Percentiles rank a stretch among this genome's conserved stretches.
Conservation (phyloP, 331 rosid species). For the Cydonia oblonga region DNA sequence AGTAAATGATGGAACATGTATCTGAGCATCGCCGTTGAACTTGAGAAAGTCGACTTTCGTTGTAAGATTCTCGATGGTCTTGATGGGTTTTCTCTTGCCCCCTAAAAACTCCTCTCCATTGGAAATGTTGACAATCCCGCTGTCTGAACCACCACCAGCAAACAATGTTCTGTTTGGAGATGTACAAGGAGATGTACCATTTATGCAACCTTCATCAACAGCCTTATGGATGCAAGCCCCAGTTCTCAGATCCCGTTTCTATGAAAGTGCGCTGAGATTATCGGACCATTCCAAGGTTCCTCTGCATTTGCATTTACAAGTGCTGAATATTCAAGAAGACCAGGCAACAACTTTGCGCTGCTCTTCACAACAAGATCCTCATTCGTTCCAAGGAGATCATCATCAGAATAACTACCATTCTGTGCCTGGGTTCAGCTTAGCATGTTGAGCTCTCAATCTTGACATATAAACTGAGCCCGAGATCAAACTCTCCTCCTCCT, state of each 20-base stretch:
- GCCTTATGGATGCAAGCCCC: slow-evolving; percentile 72
- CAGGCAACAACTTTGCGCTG: slow-evolving; percentile 44
- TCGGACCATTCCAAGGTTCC: slow-evolving; percentile 48
- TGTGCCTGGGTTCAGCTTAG: slow-evolving; percentile 64
- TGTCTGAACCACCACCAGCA: slow-evolving; percentile 82
- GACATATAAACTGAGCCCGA: slow-evolving; percentile 59
- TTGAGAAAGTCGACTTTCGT: slow-evolving; percentile 58
- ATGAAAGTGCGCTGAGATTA: slow-evolving; percentile 60
- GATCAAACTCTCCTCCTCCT: slow-evolving; percentile 51
- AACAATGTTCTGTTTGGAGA: slow-evolving; percentile 51
- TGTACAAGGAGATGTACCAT: slow-evolving; percentile 53
- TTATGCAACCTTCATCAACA: slow-evolving; percentile 76
- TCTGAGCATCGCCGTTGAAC: slow-evolving; percentile 62
- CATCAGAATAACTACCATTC: slow-evolving; percentile 45
- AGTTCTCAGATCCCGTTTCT: slow-evolving; percentile 68
- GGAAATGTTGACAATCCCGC: slow-evolving; percentile 76
- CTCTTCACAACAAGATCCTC: slow-evolving; percentile 64
- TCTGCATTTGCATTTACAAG: slow-evolving; percentile 57
- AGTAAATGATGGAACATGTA: slow-evolving; percentile 69
- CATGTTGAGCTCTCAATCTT: slow-evolving; percentile 79
- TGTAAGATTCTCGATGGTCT: slow-evolving; percentile 53
- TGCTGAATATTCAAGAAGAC: slow-evolving; percentile 48
- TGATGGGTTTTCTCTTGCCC: slow-evolving; percentile 83
- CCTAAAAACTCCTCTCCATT: slow-evolving; percentile 64
- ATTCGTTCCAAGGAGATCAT: slow-evolving; percentile 56